These are phyloP conservation scores for Naematelia aurantialba DNA, from an alignment of 768 basidiomycete species.

Conservation along the genomic window DNA sequence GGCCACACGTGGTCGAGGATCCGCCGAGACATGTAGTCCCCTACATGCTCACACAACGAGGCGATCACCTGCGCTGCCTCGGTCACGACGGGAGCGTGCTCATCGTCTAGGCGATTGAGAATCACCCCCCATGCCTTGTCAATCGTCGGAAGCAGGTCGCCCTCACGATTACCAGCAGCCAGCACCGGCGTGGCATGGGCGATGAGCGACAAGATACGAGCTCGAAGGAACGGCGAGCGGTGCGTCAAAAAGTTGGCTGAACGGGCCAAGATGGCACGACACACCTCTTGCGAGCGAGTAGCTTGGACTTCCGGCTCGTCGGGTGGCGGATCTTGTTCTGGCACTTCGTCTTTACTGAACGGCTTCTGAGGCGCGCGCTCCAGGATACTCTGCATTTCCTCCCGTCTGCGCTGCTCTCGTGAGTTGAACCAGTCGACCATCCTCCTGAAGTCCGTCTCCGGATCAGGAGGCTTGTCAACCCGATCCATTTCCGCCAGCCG, in stretches of 20 bases:
- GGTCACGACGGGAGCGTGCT: conserved; percentile 72
- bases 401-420: conserved; percentile 16
- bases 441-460: conserved; percentile 33
- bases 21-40: conserved; percentile 76
- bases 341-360: conserved; percentile 33
- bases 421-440: conserved; percentile 65
- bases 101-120: conserved; percentile 65
- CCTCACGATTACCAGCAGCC: conserved; percentile 54
- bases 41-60: conserved; percentile 64
- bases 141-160: conserved; percentile 74
- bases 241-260: conserved; percentile 90
- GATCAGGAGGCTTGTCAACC: conserved; percentile 30
- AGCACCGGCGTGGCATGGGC: conserved; percentile 67
- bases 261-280: conserved; percentile 78
- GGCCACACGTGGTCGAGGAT: conserved; percentile 96
- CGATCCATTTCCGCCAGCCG: conserved; percentile 20
- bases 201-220: conserved; percentile 73
- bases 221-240: conserved; percentile 75
- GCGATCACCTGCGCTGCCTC: conserved; percentile 74
- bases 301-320: conserved; percentile 52
- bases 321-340: conserved; percentile 42
- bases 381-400: conserved; percentile 36
- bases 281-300: conserved; percentile 69
- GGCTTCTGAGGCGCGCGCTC: conserved; percentile 42
- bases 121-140: conserved; percentile 94